These are phyloP conservation scores for Yamadazyma atlantica DNA, from an alignment of 1,139 yeast genomes.

Conservation along the genomic window DNA sequence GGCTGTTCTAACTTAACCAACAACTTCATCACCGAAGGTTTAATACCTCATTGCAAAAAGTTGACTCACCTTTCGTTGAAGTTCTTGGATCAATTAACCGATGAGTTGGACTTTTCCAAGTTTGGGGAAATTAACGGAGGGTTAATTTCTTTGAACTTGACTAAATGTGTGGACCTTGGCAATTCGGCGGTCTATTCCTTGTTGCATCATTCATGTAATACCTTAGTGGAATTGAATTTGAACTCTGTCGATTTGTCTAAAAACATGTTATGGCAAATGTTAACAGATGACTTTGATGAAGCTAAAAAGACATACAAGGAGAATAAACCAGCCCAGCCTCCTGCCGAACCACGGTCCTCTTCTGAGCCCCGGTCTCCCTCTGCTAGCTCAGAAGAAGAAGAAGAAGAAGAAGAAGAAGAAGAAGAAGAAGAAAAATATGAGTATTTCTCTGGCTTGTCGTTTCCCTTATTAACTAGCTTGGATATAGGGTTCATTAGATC, in stretches of 20 bases:
- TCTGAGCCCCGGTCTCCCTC: too few relatives aligned
- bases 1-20: conserved; percentile 78
- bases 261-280: conserved; percentile 45
- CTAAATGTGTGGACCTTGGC: conserved; percentile 64
- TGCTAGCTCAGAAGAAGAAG: conserved; percentile 11
- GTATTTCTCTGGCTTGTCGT: conserved; percentile 22
- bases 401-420: conserved; percentile 12
- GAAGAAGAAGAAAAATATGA: conserved; percentile 10
- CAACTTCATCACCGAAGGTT: conserved; percentile 54
- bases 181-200: conserved; percentile 63
- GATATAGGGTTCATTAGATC: conserved; percentile 78
- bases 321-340: neutral
- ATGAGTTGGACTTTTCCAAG: conserved; percentile 57
- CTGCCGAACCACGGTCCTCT: conserved; percentile 9
- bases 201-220: conserved; percentile 60
- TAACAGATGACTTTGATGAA: conserved; percentile 27
- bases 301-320: conserved; percentile 28
- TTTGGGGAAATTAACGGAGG: conserved; percentile 49
- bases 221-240: conserved; percentile 66
- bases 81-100: conserved; percentile 60
- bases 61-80: conserved; percentile 54
- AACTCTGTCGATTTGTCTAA: conserved; percentile 68
- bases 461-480: conserved; percentile 59
- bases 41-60: conserved; percentile 56
- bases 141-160: conserved; percentile 57